These are phyloP conservation scores for Marasmius sp. DNA, from an alignment of 1,284 basidiomycete species.

Conservation along the genomic window DNA sequence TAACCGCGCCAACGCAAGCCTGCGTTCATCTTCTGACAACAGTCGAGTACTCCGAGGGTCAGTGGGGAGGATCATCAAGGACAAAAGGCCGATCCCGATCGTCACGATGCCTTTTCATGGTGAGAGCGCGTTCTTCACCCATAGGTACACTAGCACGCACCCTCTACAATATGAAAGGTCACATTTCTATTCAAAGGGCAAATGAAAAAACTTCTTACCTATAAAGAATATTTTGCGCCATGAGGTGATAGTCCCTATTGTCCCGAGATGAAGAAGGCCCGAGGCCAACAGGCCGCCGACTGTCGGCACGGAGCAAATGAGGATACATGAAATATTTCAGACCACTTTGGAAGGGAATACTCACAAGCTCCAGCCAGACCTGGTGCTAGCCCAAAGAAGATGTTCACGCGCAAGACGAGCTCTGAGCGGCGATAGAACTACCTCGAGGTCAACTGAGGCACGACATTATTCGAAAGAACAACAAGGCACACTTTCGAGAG, in stretches of 20 bases:
- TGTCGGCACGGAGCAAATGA: conserved; percentile 10
- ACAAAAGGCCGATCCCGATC: conserved; percentile 31
- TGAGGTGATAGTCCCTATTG: conserved; percentile 32
- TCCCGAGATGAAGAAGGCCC: conserved; percentile 31
- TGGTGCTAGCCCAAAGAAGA: conserved; percentile 44
- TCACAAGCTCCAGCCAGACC: conserved; percentile 45
- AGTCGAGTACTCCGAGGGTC: conserved; percentile 37
- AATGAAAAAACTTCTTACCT: conserved; percentile 19
- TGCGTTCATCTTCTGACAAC: conserved; percentile 33
- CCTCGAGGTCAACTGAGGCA: background rate
- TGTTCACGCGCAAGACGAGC: conserved; percentile 41
- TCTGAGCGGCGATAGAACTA: conserved; percentile 45
- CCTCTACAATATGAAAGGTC: background rate
- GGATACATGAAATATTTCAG: background rate
- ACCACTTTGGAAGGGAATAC: conserved; percentile 11
- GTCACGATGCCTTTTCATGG: conserved; percentile 35
- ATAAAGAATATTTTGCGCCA: conserved; percentile 46
- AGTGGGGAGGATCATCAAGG: conserved; percentile 37
- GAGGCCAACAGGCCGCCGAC: conserved; percentile 42
- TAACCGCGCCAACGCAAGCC: conserved; percentile 35
- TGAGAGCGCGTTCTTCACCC: background rate
- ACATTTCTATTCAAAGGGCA: background rate
- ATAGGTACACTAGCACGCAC: background rate
- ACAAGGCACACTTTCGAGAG: conserved; percentile 35
- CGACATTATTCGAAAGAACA: background rate